Base-by-base conservation (phyloP, 2,329 filamentous ascomycete genomes). In the Fusarium sulawesiense region DNA sequence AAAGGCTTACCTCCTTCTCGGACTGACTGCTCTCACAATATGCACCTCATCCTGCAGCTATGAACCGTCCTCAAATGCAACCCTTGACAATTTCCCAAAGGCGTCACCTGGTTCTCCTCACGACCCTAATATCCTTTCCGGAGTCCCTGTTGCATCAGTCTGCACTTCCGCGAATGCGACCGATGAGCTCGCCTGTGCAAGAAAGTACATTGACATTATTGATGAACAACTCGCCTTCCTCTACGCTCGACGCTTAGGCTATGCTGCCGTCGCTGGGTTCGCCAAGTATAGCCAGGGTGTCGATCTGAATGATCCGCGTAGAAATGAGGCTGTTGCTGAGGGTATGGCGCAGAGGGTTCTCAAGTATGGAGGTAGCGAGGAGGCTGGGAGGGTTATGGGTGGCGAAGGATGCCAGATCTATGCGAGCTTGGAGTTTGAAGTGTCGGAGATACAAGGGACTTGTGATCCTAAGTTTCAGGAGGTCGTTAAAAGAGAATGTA, bases 121-220 rank as follows among this genome's bases (percentile, higher is more conserved):
- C 14, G 44, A 49, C 13, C n/a, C 32, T 0, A 56, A 48, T 3
- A 40, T 40, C 83, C 84, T 2, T 83, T 83, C 66, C 0, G 5
- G 41, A 11, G 58, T 67, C 13, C 66, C 66, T 3, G 54, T 68
- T 1, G 59, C 63, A 14, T 11, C 56, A 16, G 21, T 37, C 0
- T 55, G 49, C 25, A 59, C 1, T 5, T 59, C 41, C 12, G 5
- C 32, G 7, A 53, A 59, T 4, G 44, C 53, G 3, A 59, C 47
- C 4, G 18, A 32, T 2, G 40, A 41, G 46, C 60, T 16, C 25
- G 47, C 46, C 1, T 71, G 68, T n/a, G 68, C 68, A 7, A 57
- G 68, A 25, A 48, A n/a, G 16, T 71, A 66, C 10, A 71, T 71
- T 10, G 58, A 71, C 41, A 58, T 53, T 6, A 71, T 71, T 6